Conservation (phyloP, 768 basidiomycete genomes). For the Cystobasidium ongulense region DNA sequence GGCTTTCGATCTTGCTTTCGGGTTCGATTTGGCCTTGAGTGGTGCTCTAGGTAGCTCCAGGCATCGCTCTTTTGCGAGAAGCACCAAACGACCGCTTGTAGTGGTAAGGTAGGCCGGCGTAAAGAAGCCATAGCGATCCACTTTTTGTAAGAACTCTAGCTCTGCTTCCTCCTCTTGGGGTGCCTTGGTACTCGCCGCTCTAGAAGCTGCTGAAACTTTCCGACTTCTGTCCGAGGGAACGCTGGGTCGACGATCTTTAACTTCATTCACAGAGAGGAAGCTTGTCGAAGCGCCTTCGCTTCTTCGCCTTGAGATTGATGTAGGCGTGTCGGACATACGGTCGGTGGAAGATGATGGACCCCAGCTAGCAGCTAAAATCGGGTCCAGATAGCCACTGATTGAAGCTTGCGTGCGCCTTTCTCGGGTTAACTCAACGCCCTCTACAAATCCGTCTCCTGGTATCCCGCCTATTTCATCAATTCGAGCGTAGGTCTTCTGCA, state of each 20-base stretch:
- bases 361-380: neutral
- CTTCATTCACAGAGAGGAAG: neutral
- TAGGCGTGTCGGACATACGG: neutral
- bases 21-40: neutral
- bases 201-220: conserved; percentile 3
- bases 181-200: neutral
- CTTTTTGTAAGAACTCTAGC: neutral
- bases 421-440: conserved; percentile 11
- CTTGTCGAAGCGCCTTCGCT: neutral
- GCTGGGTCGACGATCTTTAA: neutral
- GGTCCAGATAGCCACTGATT: conserved; percentile 7
- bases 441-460: conserved; percentile 18
- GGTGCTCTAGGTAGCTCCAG: neutral
- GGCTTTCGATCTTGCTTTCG: neutral
- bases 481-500: conserved; percentile 11
- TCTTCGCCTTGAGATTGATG: neutral
- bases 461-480: conserved; percentile 14
- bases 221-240: neutral
- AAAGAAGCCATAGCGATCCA: conserved; percentile 23
- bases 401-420: conserved; percentile 1
- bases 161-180: conserved; percentile 3
- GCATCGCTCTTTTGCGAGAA: neutral
- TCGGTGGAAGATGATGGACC: neutral
- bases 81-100: neutral
- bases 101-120: neutral